These are phyloP conservation scores for Penicillium janthinellum DNA, from an alignment of 2,329 filamentous ascomycete genomes.

Conservation along the genomic window DNA sequence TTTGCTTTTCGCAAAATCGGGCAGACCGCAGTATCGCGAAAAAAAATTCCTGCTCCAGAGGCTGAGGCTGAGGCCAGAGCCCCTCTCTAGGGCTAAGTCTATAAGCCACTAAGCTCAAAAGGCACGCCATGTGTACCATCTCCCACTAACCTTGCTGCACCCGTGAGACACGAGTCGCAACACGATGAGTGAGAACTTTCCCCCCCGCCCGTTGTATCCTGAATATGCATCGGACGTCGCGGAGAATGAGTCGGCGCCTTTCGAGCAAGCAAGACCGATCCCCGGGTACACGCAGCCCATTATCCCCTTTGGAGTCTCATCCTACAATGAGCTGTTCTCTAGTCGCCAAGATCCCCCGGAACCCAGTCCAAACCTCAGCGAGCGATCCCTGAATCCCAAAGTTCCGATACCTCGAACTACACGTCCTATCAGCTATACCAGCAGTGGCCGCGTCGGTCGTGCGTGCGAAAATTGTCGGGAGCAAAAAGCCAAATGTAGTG, in stretches of 20 bases:
- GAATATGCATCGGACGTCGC: constrained; percentile 4
- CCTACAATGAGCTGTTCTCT: constrained; percentile 19
- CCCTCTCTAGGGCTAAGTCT: constrained; percentile 9
- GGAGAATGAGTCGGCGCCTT: constrained; percentile 8
- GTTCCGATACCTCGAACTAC: constrained; percentile 35
- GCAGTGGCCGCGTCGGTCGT: constrained; percentile 37
- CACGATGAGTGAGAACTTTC: constrained; percentile 13
- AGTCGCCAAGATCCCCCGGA: constrained; percentile 16
- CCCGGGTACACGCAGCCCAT: constrained; percentile 20
- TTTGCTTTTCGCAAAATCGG: constrained; percentile 1
- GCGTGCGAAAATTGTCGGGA: constrained; percentile 51
- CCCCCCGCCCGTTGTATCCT: constrained; percentile 4
- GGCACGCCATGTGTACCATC: background rate
- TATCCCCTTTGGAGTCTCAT: constrained; percentile 13
- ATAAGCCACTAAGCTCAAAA: constrained; percentile 10
- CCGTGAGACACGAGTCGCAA: background rate
- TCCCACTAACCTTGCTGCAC: background rate
- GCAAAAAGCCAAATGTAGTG: constrained; percentile 51
- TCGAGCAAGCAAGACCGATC: constrained; percentile 19
- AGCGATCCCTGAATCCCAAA: constrained; percentile 31
- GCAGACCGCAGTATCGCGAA: background rate
- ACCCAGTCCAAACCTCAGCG: constrained; percentile 11
- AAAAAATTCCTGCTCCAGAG: background rate
- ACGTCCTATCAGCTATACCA: constrained; percentile 26
- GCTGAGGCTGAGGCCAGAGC: background rate